These are phyloP conservation scores for Tricladium varicosporioides DNA, from an alignment of 2,329 filamentous ascomycete species.

Conservation along the genomic window DNA sequence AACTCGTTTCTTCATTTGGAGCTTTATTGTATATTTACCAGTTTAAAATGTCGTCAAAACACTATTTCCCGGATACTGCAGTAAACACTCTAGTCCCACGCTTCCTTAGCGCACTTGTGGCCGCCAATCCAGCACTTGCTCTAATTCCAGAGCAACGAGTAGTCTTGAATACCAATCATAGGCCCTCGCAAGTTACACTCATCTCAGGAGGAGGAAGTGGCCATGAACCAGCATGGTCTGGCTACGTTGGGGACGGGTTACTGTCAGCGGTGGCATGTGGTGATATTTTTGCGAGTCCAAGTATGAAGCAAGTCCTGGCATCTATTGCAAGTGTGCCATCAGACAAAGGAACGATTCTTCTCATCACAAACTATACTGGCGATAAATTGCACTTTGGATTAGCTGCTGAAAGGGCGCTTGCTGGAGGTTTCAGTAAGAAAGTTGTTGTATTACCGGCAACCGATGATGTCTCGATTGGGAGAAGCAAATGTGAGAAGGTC, in stretches of 20 bases:
- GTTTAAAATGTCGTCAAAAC: slow-evolving; percentile 48
- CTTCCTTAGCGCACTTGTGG: slow-evolving; percentile 45
- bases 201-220: slow-evolving; percentile 32
- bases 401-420: slow-evolving; percentile 36
- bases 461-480: slow-evolving; percentile 64
- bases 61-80: slow-evolving; percentile 50
- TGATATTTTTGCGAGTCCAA: slow-evolving; percentile 63
- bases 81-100: slow-evolving; percentile 45
- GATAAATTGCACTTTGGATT: slow-evolving; percentile 44
- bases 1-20: too few species aligned
- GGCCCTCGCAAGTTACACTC: slow-evolving; percentile 20
- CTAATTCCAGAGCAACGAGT: slow-evolving; percentile 47
- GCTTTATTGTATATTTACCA: neutral
- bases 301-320: slow-evolving; percentile 60
- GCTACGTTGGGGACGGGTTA: slow-evolving; percentile 61
- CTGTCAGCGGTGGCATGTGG: slow-evolving; percentile 60
- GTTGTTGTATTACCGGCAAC: slow-evolving; percentile 56
- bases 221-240: slow-evolving; percentile 53
- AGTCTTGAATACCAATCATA: slow-evolving; percentile 44
- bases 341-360: slow-evolving; percentile 54
- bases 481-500: slow-evolving; percentile 51
- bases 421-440: slow-evolving; percentile 46
- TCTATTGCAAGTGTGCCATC: slow-evolving; percentile 56
- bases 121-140: slow-evolving; percentile 42
- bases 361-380: slow-evolving; percentile 57